phyloP scores from a whole-genome alignment of 495 filamentous ascomycete genomes.

The Penicillium antarcticum region DNA sequence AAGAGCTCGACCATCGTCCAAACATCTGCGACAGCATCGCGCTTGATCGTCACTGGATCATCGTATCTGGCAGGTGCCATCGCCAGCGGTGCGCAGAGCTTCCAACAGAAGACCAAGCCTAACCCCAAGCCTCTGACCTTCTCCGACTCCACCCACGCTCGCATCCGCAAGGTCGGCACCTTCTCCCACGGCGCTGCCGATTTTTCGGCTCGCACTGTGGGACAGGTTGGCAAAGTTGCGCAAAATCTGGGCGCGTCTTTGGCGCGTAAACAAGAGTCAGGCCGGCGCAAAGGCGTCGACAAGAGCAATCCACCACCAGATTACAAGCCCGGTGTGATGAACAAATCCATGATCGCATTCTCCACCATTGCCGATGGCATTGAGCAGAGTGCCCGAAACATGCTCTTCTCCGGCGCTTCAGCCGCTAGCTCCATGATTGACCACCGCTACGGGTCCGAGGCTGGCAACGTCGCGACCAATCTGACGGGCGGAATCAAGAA shows the following conservation, averaged over 20 bases:
- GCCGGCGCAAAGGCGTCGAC: conserved; percentile 48
- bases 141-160: conserved; percentile 76
- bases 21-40: conserved; percentile 84
- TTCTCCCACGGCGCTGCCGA: conserved; percentile 73
- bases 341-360: conserved; percentile 95
- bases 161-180: conserved; percentile 79
- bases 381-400: conserved; percentile 72
- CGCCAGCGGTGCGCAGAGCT: conserved; percentile 71
- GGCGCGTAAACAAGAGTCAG: conserved; percentile 51
- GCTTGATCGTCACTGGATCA: conserved; percentile 86
- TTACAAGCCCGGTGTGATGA: conserved; percentile 87
- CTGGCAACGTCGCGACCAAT: conserved; percentile 66
- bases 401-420: conserved; percentile 67
- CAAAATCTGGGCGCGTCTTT: conserved; percentile 84
- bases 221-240: conserved; percentile 72
- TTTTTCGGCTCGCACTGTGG: conserved; percentile 81
- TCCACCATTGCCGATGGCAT: conserved; percentile 93
- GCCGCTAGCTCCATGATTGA: conserved; percentile 78
- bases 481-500: conserved; percentile 88
- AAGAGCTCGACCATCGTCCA: conserved; percentile 82
- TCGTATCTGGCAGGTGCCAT: conserved; percentile 73
- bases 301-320: conserved; percentile 54
- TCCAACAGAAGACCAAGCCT: conserved; percentile 75
- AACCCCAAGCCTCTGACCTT: conserved; percentile 79
- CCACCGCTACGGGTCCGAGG: conserved; percentile 83